These are phyloP conservation scores for Collybiopsis luxurians DNA, from an alignment of 768 basidiomycete species.

Conservation along the genomic window DNA sequence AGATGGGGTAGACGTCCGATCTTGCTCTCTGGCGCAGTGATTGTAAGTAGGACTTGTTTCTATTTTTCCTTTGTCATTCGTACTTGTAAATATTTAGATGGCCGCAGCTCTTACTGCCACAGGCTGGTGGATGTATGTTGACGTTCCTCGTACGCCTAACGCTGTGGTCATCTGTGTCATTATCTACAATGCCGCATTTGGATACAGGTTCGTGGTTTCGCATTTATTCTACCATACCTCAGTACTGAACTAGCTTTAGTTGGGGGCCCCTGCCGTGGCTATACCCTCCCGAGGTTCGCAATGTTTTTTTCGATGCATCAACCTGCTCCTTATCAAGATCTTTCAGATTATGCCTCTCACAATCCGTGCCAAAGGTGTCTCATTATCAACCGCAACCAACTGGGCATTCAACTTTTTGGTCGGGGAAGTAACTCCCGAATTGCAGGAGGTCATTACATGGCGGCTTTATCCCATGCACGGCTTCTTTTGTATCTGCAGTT, in stretches of 20 bases:
- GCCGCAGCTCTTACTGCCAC: slow-evolving; percentile 73
- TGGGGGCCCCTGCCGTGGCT: slow-evolving; percentile 92
- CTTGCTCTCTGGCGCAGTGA: slow-evolving; percentile 78
- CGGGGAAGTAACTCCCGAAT: slow-evolving; percentile 80
- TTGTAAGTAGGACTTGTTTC: slow-evolving; percentile 41
- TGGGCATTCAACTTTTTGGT: slow-evolving; percentile 90
- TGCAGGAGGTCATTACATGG: slow-evolving; percentile 90
- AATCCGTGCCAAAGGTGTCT: slow-evolving; percentile 94
- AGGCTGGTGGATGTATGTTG: slow-evolving; percentile 93
- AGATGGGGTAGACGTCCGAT: slow-evolving; percentile 88
- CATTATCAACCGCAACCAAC: slow-evolving; percentile 88
- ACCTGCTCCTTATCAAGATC: slow-evolving; percentile 9
- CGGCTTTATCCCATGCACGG: slow-evolving; percentile 94
- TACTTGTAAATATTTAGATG: slow-evolving; percentile 52
- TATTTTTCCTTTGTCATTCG: neutral
- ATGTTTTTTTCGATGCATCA: neutral
- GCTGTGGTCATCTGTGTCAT: slow-evolving; percentile 90
- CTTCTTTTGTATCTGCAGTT: slow-evolving; percentile 86
- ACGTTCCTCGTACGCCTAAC: slow-evolving; percentile 78
- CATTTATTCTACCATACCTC: neutral
- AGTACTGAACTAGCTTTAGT: slow-evolving; percentile 25
- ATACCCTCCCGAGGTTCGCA: slow-evolving; percentile 76
- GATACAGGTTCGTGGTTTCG: slow-evolving; percentile 57
- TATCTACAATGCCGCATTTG: slow-evolving; percentile 91
- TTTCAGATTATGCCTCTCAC: slow-evolving; percentile 82